Base-by-base conservation (phyloP, 2,329 filamentous ascomycete species). In the Arthrinium puccinioides region DNA sequence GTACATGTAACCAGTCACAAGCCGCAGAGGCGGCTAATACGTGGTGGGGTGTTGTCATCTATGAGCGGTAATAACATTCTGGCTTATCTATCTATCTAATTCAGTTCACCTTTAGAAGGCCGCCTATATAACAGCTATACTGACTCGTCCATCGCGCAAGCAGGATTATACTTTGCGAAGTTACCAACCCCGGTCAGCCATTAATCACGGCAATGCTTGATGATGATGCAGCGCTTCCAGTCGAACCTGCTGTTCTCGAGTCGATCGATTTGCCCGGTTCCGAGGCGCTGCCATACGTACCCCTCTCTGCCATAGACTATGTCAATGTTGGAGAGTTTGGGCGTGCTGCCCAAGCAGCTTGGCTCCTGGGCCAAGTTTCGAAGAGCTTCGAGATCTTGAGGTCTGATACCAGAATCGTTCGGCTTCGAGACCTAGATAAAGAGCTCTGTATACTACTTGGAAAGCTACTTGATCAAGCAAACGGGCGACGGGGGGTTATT, bases 31-130 rank as follows among this genome's bases (percentile, higher is more conserved):
- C 47, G 32, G 26, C 30, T 4, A 56, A 52, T 42, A 57, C 51
- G 8, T 57, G 52, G 53, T 56, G 51, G 54, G 50, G 45, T 14
- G 44, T 57, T 26, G 20, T 50, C 6, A 51, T 56, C 9, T 52
- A 41, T 27, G 55, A 58, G 38, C 41, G 53, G 53, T 57, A 46
- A 19, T 4, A 4, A 3, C 8, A 2, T 28, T 19, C 23, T 19
- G 15, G 10, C 20, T 26, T n/a, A n/a, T n/a, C 6, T 30, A 14
- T 9, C 14, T 9, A n/a, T 18, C 14, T 24, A 14, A 21, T 32
- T 26, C 31, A 4, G 31, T 25, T 25, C 23, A 13, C 13, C 23
- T 25, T 25, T 8, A 8, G 13, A 25, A 13, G 13, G 23, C 14
- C 13, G 27, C 13, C 2, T 29, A 16, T 18, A 18, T 9, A 18